Percentiles rank a stretch among this genome's conserved stretches.
These are phyloP conservation scores for Vitis riparia DNA, from an alignment of 164 flowering plant genomes.

Conservation along the genomic window DNA sequence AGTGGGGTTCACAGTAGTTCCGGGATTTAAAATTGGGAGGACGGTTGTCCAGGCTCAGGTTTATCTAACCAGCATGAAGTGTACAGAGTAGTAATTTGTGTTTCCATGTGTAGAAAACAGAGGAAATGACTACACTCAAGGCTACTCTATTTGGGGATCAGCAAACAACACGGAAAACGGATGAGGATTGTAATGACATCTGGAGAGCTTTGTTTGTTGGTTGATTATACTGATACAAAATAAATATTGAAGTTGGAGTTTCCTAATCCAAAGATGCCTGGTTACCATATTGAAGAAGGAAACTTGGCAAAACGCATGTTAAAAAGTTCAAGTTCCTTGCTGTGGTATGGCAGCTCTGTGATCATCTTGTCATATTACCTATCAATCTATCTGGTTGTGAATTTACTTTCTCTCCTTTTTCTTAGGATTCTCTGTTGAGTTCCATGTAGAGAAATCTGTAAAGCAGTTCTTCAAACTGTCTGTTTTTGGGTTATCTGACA, in stretches of 20 bases:
- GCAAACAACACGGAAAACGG: background rate
- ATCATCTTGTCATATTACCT: conserved; percentile 1
- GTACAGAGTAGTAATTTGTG: conserved; percentile 19
- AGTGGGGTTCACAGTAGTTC: conserved; percentile 90
- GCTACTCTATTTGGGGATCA: background rate
- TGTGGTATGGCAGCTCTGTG: conserved; percentile 6
- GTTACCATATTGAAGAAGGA: background rate
- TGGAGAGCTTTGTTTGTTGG: background rate
- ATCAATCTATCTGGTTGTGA: conserved; percentile 3
- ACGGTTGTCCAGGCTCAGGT: conserved; percentile 86
- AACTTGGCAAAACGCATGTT: no score
- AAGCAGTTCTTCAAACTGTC: conserved; percentile 1
- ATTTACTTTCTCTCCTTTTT: conserved; percentile 8
- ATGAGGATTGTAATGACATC: background rate
- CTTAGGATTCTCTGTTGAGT: background rate
- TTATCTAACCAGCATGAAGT: conserved; percentile 45
- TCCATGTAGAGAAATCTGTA: conserved; percentile 21
- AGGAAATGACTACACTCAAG: background rate
- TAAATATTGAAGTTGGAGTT: background rate
- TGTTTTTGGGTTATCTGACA: conserved; percentile 13
- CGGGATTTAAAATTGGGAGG: conserved; percentile 80
- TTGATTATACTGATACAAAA: background rate
- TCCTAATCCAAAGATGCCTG: background rate
- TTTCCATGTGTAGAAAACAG: conserved; percentile 2
- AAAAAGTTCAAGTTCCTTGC: background rate